phyloP scores from a whole-genome alignment of 306 rosid genomes.

The Sindora glabra region DNA sequence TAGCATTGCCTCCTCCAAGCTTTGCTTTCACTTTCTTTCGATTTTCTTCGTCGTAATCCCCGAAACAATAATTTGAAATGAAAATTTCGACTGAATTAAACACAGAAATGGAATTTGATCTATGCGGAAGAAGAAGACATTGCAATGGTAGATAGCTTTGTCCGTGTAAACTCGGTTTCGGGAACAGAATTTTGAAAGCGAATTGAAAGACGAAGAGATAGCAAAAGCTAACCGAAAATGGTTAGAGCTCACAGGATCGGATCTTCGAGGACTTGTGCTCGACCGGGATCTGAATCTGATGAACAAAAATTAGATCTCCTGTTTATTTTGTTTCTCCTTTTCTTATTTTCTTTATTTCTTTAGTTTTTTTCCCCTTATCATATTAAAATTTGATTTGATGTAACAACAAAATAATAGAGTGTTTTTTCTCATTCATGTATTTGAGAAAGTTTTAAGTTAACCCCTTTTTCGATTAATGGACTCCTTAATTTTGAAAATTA shows the following conservation, averaged over 20 bases:
- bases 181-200: neutral
- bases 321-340: too few relatives aligned
- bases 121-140: neutral
- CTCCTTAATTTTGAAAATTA: too few relatives aligned
- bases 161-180: neutral
- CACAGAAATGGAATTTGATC: neutral
- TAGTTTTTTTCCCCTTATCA: too few relatives aligned
- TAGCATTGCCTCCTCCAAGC: constrained; percentile 37
- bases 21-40: neutral
- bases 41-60: neutral
- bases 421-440: too few relatives aligned
- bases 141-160: constrained; percentile 3
- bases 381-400: too few relatives aligned
- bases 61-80: neutral
- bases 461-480: too few relatives aligned
- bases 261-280: neutral
- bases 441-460: too few relatives aligned
- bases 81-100: neutral
- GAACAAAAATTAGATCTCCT: too few relatives aligned
- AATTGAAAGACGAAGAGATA: constrained; percentile 1
- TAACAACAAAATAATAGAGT: too few relatives aligned
- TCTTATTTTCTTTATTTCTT: too few relatives aligned
- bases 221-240: neutral
- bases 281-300: constrained; percentile 13
- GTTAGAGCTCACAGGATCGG: neutral